Conservation (phyloP, 2,329 filamentous ascomycete genomes). For the Aureobasidium mangrovei region DNA sequence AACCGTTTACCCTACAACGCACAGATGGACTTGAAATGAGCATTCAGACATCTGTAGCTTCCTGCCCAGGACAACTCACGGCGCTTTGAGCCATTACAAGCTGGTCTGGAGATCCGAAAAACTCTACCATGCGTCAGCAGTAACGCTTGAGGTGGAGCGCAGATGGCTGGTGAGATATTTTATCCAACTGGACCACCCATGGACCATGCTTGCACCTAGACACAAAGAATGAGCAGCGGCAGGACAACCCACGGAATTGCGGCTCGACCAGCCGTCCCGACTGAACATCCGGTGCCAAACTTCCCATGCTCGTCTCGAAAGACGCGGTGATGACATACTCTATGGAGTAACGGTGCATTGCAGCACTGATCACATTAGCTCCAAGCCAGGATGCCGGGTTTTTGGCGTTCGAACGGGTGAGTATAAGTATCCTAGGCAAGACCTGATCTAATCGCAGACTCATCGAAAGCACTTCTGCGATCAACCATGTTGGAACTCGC, state of each 20-base stretch:
- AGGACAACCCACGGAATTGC: not conserved
- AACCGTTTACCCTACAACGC: not conserved
- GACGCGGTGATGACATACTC: not conserved
- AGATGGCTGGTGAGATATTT: not conserved
- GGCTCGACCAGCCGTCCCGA: not conserved
- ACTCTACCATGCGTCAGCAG: not conserved
- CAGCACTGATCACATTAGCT: not conserved
- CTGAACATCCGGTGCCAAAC: not conserved
- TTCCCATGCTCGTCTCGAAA: not conserved
- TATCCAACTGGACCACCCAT: not conserved
- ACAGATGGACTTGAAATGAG: not conserved
- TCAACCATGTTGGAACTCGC: slow-evolving; percentile 5
- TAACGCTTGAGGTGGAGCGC: not conserved
- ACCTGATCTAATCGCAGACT: not conserved
- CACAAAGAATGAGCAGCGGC: not conserved
- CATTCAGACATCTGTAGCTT: not conserved
- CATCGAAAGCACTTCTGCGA: not conserved
- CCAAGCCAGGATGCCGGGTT: not conserved
- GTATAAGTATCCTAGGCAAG: not conserved
- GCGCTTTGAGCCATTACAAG: not conserved
- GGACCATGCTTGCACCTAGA: not conserved
- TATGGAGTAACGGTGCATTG: not conserved
- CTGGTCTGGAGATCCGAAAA: not conserved
- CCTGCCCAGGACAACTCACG: not conserved
- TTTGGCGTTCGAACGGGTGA: not conserved